phyloP scores from a whole-genome alignment of 2,329 filamentous ascomycete species.

The Pyrenophora seminiperda region DNA sequence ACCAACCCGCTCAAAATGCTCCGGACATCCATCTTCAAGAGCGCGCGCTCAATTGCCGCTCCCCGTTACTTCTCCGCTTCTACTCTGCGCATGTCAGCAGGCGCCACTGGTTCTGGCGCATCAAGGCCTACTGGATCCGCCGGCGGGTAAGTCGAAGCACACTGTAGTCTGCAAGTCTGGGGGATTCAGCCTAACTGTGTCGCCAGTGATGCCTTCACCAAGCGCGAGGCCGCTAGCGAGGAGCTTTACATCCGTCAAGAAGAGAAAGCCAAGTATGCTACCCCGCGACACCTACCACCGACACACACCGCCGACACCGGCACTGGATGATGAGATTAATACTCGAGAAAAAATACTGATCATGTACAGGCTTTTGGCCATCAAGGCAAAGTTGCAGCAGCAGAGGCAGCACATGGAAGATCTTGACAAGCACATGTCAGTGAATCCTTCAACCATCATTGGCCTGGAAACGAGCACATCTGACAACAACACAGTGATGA shows the following conservation, averaged over 20 bases:
- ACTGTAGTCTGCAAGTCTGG: not conserved
- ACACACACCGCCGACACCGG: not conserved
- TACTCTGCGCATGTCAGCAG: constrained; percentile 52
- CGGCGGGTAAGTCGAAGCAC: constrained; percentile 36
- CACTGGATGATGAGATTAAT: not conserved
- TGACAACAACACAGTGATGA: constrained; percentile 66
- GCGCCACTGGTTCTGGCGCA: constrained; percentile 52
- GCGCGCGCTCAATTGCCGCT: constrained; percentile 46
- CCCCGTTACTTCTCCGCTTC: constrained; percentile 52
- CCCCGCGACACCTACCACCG: not conserved
- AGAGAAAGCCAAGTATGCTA: constrained; percentile 78
- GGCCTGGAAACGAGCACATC: constrained; percentile 6
- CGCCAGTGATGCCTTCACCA: constrained; percentile 84
- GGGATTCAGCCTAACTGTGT: constrained; percentile 10
- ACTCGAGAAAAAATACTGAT: constrained; percentile 20
- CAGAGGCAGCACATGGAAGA: constrained; percentile 84
- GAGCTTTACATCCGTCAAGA: constrained; percentile 82
- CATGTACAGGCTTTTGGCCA: constrained; percentile 64
- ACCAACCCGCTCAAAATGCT: constrained; percentile 37
- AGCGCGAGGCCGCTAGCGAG: constrained; percentile 86
- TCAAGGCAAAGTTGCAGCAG: constrained; percentile 71
- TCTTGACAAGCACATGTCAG: constrained; percentile 85
- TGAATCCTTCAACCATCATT: constrained; percentile 3
- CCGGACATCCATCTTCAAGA: constrained; percentile 49
- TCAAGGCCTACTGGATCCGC: constrained; percentile 50